Evolutionary conservation across 73 alveolate species (phyloP), one percentile per base, ranked within the genome.

Genomic region (Loxodes magnus): DNA sequence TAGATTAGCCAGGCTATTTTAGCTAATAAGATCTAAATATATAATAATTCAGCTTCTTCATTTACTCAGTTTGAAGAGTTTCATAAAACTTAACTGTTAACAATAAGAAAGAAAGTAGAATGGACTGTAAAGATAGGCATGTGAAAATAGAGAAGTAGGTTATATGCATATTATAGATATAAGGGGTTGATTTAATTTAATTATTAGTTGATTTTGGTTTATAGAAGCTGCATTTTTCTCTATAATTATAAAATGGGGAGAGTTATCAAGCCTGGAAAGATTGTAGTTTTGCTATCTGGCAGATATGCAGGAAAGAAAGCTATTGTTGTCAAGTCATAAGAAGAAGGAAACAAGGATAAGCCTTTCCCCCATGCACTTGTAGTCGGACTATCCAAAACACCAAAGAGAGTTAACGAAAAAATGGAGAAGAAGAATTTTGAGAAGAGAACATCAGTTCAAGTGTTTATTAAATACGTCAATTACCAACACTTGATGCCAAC

Each of bases 231-330:
- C n/a, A n/a, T n/a, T n/a, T n/a, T n/a, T n/a, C n/a, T n/a, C n/a
- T n/a, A n/a, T n/a, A n/a, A n/a, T n/a, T n/a, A n/a, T n/a, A n/a
- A 46, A 21, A 46, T 24, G 50, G 50, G 9, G 39, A 46, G 7
- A 41, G 14, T 19, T 5, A 67, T 84, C 67, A 84, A 83, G 63
- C 81, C 76, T 30, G 95, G 95, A 50, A 74, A 91, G 63, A 79
- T 83, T 24, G 90, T 84, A 72, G 75, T 83, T 49, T 42, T 83
- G 29, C 67, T 80, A n/a, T 70, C 90, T 30, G 95, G 95, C 24
- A 83, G 95, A 78, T 71, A 62, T 57, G 95, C 95, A 28, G 95
- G 95, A 58, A 77, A 83, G 89, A 83, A 83, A 67, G 95, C 95
- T 43, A 67, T 83, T 72, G 57, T 83, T 60, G 82, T 77, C 48